Evolutionary conservation across 371 early-diverging fungal species (phyloP).

Genomic region (Mortierella sp.): DNA sequence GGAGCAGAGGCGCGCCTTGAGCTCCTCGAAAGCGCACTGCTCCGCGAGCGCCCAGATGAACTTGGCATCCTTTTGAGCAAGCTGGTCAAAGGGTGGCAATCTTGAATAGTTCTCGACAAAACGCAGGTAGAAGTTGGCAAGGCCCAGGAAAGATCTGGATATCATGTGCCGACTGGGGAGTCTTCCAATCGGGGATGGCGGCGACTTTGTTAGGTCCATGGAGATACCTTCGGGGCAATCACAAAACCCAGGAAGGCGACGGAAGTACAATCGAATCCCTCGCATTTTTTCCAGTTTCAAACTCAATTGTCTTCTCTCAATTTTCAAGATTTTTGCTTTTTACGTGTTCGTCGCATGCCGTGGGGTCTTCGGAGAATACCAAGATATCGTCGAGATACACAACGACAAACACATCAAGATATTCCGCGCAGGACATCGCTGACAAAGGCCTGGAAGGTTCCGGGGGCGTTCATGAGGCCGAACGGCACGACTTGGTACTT

Average conservation of each 20-base stretch:
- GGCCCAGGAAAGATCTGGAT: constrained; percentile 54
- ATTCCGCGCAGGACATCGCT: constrained; percentile 52
- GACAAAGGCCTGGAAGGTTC: constrained; percentile 58
- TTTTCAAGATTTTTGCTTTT: constrained; percentile 48
- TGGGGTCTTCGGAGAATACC: constrained; percentile 56
- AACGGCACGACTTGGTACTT: constrained; percentile 62
- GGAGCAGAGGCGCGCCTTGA: constrained; percentile 63
- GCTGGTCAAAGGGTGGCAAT: constrained; percentile 57
- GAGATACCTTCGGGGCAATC: constrained; percentile 13
- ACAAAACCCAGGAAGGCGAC: constrained; percentile 30
- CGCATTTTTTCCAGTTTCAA: constrained; percentile 31
- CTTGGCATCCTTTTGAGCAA: constrained; percentile 41
- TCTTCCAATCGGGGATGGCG: constrained; percentile 11
- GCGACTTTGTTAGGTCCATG: constrained; percentile 36
- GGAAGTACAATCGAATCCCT: constrained; percentile 4
- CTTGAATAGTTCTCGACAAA: constrained; percentile 46
- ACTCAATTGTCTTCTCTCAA: neutral
- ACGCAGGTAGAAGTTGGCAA: constrained; percentile 50
- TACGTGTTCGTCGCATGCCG: constrained; percentile 59
- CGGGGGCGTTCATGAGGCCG: constrained; percentile 55
- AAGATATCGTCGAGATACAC: constrained; percentile 71
- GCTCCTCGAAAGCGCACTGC: constrained; percentile 42
- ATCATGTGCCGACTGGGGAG: constrained; percentile 48
- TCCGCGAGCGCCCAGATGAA: constrained; percentile 5
- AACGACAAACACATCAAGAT: constrained; percentile 54